phyloP scores from a whole-genome alignment of 257 asterid genomes.

The Solanum chmielewskii region DNA sequence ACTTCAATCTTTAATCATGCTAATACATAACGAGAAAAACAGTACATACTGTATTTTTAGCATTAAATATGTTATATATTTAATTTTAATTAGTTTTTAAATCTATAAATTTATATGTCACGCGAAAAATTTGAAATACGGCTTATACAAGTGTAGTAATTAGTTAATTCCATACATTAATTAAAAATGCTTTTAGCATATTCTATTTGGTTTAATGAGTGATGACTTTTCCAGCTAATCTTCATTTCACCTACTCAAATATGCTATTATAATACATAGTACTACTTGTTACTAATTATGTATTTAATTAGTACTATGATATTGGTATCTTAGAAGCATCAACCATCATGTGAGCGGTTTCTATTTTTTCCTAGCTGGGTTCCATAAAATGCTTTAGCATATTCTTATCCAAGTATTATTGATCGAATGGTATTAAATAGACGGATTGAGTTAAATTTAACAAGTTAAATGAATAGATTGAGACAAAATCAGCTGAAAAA shows the following conservation, averaged over 20 bases:
- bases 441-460: neutral
- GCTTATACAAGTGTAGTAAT: neutral
- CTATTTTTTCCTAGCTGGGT: neutral
- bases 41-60: too few species aligned
- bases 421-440: too few species aligned
- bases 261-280: neutral
- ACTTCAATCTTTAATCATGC: too few species aligned
- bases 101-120: neutral
- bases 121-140: neutral
- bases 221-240: neutral
- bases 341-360: neutral
- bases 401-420: neutral
- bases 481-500: neutral
- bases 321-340: neutral
- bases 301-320: neutral
- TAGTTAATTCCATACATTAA: neutral
- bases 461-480: neutral
- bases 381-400: neutral
- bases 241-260: neutral
- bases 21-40: too few species aligned
- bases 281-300: neutral
- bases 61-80: too few species aligned
- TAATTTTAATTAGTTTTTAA: too few species aligned
- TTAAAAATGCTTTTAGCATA: neutral
- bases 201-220: neutral